Evolutionary conservation across 352 stramenopile genomes (phyloP).

Genomic region (Pythium apleroticum): DNA sequence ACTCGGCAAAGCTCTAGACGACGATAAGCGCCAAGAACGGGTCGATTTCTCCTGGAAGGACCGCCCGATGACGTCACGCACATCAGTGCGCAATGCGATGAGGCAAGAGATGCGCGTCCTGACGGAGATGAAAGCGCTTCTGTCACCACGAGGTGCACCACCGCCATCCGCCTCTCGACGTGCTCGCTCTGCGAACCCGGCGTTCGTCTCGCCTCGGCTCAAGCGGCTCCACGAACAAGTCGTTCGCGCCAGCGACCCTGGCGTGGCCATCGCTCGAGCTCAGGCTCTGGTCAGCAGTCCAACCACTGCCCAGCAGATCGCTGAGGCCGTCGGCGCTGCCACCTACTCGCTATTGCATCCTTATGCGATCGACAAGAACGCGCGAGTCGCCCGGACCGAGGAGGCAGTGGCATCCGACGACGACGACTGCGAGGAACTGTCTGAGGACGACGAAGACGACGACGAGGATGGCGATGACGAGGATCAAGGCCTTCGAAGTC

Average conservation of each 20-base stretch:
- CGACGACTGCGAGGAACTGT: constrained; percentile 3
- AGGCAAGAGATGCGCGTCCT: constrained; percentile 43
- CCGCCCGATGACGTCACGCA: constrained; percentile 46
- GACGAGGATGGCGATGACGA: background rate
- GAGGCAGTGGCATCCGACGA: background rate
- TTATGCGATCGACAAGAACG: background rate
- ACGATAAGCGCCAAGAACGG: background rate
- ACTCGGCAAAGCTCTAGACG: background rate
- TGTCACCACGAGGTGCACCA: constrained; percentile 16
- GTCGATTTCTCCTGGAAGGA: constrained; percentile 43
- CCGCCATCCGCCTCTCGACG: constrained; percentile 6
- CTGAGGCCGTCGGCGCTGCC: constrained; percentile 15
- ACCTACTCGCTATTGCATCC: constrained; percentile 12
- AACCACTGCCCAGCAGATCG: constrained; percentile 4
- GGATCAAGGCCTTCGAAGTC: background rate
- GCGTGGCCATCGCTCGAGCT: constrained; percentile 4
- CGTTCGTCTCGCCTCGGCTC: constrained; percentile 45
- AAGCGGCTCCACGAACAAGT: constrained; percentile 44
- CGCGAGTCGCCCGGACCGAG: background rate
- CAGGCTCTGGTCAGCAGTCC: constrained; percentile 3
- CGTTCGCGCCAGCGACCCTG: constrained; percentile 26
- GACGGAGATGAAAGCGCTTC: constrained; percentile 29
- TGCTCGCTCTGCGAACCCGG: background rate
- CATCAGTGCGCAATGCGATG: constrained; percentile 52
- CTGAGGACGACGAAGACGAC: background rate